These are phyloP conservation scores for Candida silvicultrix DNA, from an alignment of 805 yeast species.

Conservation along the genomic window DNA sequence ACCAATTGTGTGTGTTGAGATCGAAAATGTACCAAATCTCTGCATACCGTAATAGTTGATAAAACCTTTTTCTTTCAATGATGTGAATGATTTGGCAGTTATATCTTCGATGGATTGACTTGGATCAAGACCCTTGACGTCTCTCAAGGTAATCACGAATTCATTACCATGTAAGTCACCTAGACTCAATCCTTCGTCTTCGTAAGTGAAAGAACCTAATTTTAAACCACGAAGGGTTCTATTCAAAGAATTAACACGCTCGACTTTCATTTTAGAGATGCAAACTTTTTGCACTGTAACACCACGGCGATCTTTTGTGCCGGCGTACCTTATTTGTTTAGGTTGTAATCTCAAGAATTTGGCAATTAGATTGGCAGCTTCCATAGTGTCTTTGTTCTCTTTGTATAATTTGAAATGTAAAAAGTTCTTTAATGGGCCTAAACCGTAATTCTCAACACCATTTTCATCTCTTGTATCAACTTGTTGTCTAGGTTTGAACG, in stretches of 20 bases:
- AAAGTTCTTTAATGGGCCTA: constrained; percentile 65
- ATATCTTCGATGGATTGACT: constrained; percentile 34
- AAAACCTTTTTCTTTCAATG: constrained; percentile 66
- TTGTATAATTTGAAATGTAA: constrained; percentile 80
- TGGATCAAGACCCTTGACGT: constrained; percentile 40
- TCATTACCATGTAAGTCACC: constrained; percentile 91
- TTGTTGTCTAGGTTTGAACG: constrained; percentile 29
- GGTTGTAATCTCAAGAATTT: constrained; percentile 72
- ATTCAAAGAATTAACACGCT: constrained; percentile 71
- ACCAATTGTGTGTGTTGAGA: constrained; percentile 88
- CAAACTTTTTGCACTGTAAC: constrained; percentile 84
- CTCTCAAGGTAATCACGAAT: constrained; percentile 78
- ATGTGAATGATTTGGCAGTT: constrained; percentile 45
- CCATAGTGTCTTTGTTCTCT: constrained; percentile 97
- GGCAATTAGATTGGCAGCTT: constrained; percentile 71
- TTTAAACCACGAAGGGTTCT: constrained; percentile 69
- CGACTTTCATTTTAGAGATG: constrained; percentile 61
- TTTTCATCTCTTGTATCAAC: constrained; percentile 32
- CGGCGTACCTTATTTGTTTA: constrained; percentile 72
- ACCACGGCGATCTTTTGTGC: constrained; percentile 96
- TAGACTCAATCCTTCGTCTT: constrained; percentile 52
- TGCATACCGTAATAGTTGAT: constrained; percentile 98
- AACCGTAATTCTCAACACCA: constrained; percentile 59
- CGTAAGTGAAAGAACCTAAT: constrained; percentile 73
- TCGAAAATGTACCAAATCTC: constrained; percentile 92